Conservation (phyloP, 192 early-diverging fungal genomes). For the Oehlia diaphana region DNA sequence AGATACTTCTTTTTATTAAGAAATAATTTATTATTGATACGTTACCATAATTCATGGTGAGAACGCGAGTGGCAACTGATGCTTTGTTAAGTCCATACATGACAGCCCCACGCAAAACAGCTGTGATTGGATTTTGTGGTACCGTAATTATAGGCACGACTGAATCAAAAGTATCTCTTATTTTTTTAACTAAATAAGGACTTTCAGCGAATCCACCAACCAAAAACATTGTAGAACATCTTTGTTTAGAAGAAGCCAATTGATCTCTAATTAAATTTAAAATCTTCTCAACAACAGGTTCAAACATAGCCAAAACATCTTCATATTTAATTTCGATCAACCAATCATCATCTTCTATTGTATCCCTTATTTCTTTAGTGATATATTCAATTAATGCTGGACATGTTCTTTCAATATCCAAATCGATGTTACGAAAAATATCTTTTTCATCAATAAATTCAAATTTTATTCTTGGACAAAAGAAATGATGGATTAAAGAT, state of each 20-base stretch:
- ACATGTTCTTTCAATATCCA: background rate
- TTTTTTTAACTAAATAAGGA: constrained; percentile 52
- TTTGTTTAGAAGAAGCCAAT: constrained; percentile 29
- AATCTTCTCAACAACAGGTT: background rate
- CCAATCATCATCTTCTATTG: constrained; percentile 7
- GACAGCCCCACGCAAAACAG: constrained; percentile 54
- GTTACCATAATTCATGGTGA: background rate
- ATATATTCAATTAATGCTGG: constrained; percentile 18
- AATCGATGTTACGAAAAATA: background rate
- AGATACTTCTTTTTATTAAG: too few species aligned
- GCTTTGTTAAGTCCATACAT: background rate
- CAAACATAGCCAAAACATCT: constrained; percentile 12
- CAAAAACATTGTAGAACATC: constrained; percentile 45
- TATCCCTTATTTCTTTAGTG: background rate
- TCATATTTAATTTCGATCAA: background rate
- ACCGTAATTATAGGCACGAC: constrained; percentile 47
- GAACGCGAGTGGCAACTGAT: background rate
- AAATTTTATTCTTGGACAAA: constrained; percentile 7
- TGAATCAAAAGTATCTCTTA: constrained; percentile 45
- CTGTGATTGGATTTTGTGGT: constrained; percentile 40
- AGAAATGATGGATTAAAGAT: background rate
- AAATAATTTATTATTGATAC: background rate
- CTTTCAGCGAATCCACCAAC: constrained; percentile 58
- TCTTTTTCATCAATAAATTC: background rate
- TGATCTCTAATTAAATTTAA: constrained; percentile 35